Evolutionary conservation across 1,284 basidiomycete species (phyloP).

Genomic region (Ganoderma resinaceum): DNA sequence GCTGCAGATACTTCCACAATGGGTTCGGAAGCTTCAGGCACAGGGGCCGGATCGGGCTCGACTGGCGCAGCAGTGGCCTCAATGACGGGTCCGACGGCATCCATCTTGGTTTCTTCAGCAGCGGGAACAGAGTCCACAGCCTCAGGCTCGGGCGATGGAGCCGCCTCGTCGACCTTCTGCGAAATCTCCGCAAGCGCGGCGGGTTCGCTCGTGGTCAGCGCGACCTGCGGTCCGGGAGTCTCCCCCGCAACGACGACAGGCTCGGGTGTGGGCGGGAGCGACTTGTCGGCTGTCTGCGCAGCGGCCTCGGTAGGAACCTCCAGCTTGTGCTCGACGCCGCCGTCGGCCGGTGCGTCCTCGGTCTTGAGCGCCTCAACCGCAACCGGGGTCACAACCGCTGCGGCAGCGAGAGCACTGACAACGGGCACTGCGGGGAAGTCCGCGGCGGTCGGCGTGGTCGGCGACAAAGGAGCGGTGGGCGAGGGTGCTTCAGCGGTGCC

Average conservation of each 20-base stretch:
- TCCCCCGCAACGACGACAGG: conserved; percentile 44
- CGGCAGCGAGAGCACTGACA: conserved; percentile 29
- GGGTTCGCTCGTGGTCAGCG: conserved; percentile 40
- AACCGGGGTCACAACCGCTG: conserved; percentile 18
- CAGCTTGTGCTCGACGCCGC: conserved; percentile 14
- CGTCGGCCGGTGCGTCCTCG: conserved; percentile 31
- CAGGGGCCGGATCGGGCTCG: conserved; percentile 6
- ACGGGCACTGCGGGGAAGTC: conserved; percentile 40
- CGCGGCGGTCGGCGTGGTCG: conserved; percentile 27
- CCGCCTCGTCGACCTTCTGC: conserved; percentile 25
- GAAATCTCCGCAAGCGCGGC: conserved; percentile 33
- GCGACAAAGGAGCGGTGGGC: conserved; percentile 19
- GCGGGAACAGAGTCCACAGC: neutral
- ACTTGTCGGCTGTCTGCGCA: conserved; percentile 13
- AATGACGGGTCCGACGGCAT: neutral
- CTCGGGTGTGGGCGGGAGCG: conserved; percentile 43
- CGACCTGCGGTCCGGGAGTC: conserved; percentile 47
- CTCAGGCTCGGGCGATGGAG: conserved; percentile 12
- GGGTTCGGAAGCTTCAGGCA: neutral
- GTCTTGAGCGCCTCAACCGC: conserved; percentile 34
- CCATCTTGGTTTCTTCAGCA: neutral
- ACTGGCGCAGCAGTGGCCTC: conserved; percentile 1
- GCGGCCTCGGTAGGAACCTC: neutral
- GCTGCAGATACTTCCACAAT: neutral
- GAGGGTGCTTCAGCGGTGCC: conserved; percentile 24